Base-by-base conservation (phyloP, 2,329 filamentous ascomycete genomes). In the Fusarium sp. region DNA sequence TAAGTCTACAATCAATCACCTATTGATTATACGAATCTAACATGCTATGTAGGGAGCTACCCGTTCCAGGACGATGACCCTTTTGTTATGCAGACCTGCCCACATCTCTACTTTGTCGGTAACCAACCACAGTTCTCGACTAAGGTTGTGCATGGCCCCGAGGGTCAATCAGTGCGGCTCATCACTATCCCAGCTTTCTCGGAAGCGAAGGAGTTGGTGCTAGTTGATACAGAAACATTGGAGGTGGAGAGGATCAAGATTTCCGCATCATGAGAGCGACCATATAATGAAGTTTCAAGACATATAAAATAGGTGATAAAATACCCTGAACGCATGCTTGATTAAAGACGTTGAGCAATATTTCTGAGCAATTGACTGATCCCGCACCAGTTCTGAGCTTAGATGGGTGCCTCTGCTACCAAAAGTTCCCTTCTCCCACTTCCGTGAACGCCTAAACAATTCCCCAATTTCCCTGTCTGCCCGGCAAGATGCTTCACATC, bases 51-150 rank as follows among this genome's bases (percentile, higher is more conserved):
- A 94, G 93, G 93, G 92, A 94, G 92, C 75, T 99, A 98, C 76
- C 96, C 96, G 1, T 99, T 97, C 79, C 94, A 98, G 79, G 92
- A 96, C 19, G 87, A 93, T 49, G 96, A 99, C 75, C 94, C 93
- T 1, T 96, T 98, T 75, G 91, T 98, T 43, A 85, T 99, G 73
- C 88, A 90, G 67, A 82, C 89, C 19, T 97, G 93, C 66, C 96
- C 96, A 4, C 95, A 99, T 75, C 83, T 99, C 32, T 98, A 93
- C 81, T 93, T 99, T 77, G 91, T 92, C 2, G 94, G 94, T 17
- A 94, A 92, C 72, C 94, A 97, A 78, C 90, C 93, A 4, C 83
- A 84, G 52, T 97, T 96, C 77, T 89, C 88, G 51, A 94, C 91
- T 4, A 87, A 85, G 30, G 78, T 90, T 2, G 90, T 96, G 35